Evolutionary conservation across 345 rosid genomes (phyloP).

Genomic region (Pelargonium nanum): DNA sequence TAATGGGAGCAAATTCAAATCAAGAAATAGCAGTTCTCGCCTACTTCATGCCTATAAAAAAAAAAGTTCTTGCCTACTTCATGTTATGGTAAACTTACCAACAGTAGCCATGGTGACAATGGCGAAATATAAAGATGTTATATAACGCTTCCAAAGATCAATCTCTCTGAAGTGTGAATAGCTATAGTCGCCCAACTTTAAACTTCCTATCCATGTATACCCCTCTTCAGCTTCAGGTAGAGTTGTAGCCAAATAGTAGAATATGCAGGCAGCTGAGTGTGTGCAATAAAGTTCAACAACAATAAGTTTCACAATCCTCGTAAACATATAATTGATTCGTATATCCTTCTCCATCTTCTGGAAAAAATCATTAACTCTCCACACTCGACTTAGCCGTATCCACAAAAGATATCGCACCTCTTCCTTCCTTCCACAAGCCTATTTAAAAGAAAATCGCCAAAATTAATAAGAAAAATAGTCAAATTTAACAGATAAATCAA

Average conservation of each 20-base stretch:
- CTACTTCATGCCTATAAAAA: background rate
- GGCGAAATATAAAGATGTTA: constrained; percentile 70
- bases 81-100: constrained; percentile 28
- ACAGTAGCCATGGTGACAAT: constrained; percentile 91
- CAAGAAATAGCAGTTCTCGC: background rate
- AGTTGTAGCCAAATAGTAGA: constrained; percentile 86
- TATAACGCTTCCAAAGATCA: constrained; percentile 63
- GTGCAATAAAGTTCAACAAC: constrained; percentile 83
- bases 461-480: background rate
- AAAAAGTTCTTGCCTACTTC: background rate
- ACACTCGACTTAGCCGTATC: constrained; percentile 62
- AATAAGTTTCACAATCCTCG: constrained; percentile 72
- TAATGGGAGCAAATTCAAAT: background rate
- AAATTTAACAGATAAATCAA: background rate
- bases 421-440: constrained; percentile 62
- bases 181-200: constrained; percentile 61
- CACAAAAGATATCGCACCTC: constrained; percentile 58
- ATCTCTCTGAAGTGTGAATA: constrained; percentile 58
- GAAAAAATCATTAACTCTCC: constrained; percentile 47
- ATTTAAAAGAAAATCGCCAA: background rate
- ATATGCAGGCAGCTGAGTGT: constrained; percentile 86
- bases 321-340: constrained; percentile 68
- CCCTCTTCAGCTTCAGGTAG: constrained; percentile 65
- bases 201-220: constrained; percentile 85
- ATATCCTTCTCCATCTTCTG: constrained; percentile 77